Evolutionary conservation across 257 asterid species (phyloP).

Genomic region (Nemophila menziesii): DNA sequence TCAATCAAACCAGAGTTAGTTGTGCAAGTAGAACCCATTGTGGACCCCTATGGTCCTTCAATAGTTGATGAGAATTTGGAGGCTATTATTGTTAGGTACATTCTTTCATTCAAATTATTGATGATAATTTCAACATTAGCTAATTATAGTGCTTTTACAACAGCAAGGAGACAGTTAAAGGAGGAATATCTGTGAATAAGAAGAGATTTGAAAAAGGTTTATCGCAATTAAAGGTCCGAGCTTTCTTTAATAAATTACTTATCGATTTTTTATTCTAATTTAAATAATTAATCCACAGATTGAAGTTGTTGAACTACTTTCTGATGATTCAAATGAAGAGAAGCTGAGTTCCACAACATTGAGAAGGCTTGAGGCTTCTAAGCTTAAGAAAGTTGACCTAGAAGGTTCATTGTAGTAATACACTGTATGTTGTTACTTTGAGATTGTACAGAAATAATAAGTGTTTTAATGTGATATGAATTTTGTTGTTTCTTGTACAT

Average conservation of each 20-base stretch:
- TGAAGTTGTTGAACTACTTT: conserved; percentile 71
- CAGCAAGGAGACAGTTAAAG: conserved; percentile 84
- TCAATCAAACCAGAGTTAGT: conserved; percentile 62
- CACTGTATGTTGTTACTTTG: not conserved
- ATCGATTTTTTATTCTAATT: not conserved
- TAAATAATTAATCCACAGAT: conserved; percentile 30
- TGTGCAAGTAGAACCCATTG: conserved; percentile 25
- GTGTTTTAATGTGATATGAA: not conserved
- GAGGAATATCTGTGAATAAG: conserved; percentile 76
- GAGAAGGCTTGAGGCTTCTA: conserved; percentile 64
- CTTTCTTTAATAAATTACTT: not conserved
- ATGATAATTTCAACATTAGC: not conserved
- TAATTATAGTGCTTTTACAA: not conserved
- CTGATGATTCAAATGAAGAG: conserved; percentile 48
- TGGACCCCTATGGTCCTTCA: conserved; percentile 19
- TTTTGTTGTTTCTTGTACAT: too few species aligned
- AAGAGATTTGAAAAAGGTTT: conserved; percentile 77
- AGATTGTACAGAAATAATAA: not conserved
- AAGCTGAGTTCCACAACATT: conserved; percentile 76
- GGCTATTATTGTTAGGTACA: conserved; percentile 49
- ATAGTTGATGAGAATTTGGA: conserved; percentile 13
- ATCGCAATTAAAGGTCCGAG: conserved; percentile 52
- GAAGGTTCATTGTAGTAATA: conserved; percentile 10
- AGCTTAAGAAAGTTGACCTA: conserved; percentile 21
- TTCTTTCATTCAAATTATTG: too few species aligned